Base-by-base conservation (phyloP, 2,329 filamentous ascomycete genomes). In the Falciphora oryzae region DNA sequence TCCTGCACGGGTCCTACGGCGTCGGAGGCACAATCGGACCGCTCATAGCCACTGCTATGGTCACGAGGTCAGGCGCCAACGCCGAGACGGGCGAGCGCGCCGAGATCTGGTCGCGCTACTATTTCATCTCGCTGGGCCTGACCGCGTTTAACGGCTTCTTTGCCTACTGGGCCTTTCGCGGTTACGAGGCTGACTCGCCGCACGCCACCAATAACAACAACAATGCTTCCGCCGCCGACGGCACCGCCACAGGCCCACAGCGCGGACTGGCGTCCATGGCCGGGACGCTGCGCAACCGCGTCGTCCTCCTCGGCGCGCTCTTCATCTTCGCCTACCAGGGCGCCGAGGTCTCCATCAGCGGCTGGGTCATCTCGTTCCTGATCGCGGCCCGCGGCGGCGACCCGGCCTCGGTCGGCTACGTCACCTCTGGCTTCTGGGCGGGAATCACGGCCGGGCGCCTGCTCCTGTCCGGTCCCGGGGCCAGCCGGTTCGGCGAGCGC, bases 281-380 rank as follows among this genome's bases (percentile, higher is more conserved):
- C 0, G 90, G 91, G 3, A 89, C 91, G 0, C 74, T 92, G 13
- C 95, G 95, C 79, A 90, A 94, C 74, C 73, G 84, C 38, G 81
- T 87, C 5, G 91, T 93, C 0, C 75, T 95, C 1, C 81, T 95
- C 0, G 90, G 91, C 3, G 89, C 91, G 0, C 74, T 92, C 13
- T 95, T 95, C 79, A 90, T 95, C 74, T 95, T 96, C 74, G 86
- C 88, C 31, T 96, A 96, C 74, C 91, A 95, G 75, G 92, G 91
- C 44, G 89, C 90, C 50, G 92, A 96, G 75, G 91, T 96, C 22
- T 88, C 88, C 18, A 91, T 94, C 68, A 91, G 89, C 0, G 91
- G 92, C 63, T 96, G 92, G 92, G 89, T 94, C 61, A 92, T 94
- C 67, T 92, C 89, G 2, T 96, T 93, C 78, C 79, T 96, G 56